Evolutionary conservation across 202 grass and related monocot genomes (phyloP).

Genomic region (Saccharum hybrid): DNA sequence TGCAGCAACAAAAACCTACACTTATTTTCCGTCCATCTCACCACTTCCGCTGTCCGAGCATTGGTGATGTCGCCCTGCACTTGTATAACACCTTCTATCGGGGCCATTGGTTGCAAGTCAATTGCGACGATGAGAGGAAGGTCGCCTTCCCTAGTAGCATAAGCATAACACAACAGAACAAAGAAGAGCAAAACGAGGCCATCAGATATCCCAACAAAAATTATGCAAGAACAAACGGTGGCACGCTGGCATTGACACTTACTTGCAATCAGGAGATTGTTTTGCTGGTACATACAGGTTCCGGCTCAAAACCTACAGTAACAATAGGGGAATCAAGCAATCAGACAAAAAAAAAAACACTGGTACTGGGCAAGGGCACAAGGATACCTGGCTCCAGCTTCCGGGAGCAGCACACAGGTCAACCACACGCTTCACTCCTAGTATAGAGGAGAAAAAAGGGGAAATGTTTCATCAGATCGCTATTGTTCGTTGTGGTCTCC

Average conservation of each 20-base stretch:
- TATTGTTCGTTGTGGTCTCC: not conserved
- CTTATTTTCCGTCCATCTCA: constrained; percentile 25
- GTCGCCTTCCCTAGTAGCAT: constrained; percentile 56
- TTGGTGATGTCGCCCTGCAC: constrained; percentile 97
- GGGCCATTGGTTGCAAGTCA: constrained; percentile 94
- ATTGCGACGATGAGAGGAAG: constrained; percentile 91
- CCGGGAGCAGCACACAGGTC: constrained; percentile 96
- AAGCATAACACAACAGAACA: constrained; percentile 29
- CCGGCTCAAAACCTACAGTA: constrained; percentile 76
- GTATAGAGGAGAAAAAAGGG: not conserved
- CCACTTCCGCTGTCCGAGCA: constrained; percentile 92
- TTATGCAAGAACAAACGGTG: not conserved
- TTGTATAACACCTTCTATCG: constrained; percentile 95
- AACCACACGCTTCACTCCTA: constrained; percentile 84
- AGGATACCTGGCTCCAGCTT: constrained; percentile 93
- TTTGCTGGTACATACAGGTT: constrained; percentile 65
- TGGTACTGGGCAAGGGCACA: not conserved
- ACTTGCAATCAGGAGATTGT: constrained; percentile 61
- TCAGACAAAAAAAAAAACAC: not conserved
- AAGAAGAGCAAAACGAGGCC: not conserved
- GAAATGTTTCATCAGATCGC: too few relatives aligned
- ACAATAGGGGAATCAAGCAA: not conserved
- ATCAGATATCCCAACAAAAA: constrained; percentile 26
- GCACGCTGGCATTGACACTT: not conserved
- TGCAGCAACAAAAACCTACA: not conserved